Percentiles rank a stretch among this genome's conserved stretches.
phyloP scores from a whole-genome alignment of 768 basidiomycete genomes.

The Macrolepiota fuliginosa region DNA sequence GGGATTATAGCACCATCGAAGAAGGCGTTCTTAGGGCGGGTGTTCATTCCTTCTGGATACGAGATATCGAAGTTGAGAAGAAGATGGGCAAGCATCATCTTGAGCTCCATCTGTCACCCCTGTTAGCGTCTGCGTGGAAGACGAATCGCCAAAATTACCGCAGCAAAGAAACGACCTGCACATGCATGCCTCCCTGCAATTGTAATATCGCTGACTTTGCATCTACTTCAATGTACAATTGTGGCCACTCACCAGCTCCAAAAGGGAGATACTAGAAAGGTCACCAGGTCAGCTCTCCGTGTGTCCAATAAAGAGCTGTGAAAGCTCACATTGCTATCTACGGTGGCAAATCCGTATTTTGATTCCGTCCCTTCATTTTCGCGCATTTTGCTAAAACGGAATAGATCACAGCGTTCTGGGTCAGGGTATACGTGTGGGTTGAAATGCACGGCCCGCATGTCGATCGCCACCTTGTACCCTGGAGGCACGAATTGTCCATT shows the following conservation, averaged over 20 bases:
- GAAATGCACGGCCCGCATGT: conserved; percentile 33
- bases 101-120: conserved; percentile 31
- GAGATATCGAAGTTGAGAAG: conserved; percentile 32
- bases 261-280: conserved; percentile 34
- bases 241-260: conserved; percentile 28
- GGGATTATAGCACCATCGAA: conserved; percentile 35
- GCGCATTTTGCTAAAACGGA: conserved; percentile 35
- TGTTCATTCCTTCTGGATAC: conserved; percentile 21
- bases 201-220: neutral
- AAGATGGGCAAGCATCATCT: conserved; percentile 34
- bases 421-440: conserved; percentile 33
- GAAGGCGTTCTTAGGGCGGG: conserved; percentile 26
- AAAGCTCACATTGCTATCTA: conserved; percentile 30
- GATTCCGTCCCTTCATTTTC: conserved; percentile 23
- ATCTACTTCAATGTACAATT: neutral
- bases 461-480: conserved; percentile 30
- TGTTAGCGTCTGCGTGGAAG: neutral
- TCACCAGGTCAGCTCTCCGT: neutral
- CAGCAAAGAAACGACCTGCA: conserved; percentile 35
- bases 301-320: neutral
- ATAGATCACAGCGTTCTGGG: conserved; percentile 31
- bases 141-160: conserved; percentile 21
- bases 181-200: conserved; percentile 33
- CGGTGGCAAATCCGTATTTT: conserved; percentile 33
- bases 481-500: conserved; percentile 30